Evolutionary conservation across 2,329 filamentous ascomycete genomes (phyloP).

Genomic region (Aspergillus proliferans): DNA sequence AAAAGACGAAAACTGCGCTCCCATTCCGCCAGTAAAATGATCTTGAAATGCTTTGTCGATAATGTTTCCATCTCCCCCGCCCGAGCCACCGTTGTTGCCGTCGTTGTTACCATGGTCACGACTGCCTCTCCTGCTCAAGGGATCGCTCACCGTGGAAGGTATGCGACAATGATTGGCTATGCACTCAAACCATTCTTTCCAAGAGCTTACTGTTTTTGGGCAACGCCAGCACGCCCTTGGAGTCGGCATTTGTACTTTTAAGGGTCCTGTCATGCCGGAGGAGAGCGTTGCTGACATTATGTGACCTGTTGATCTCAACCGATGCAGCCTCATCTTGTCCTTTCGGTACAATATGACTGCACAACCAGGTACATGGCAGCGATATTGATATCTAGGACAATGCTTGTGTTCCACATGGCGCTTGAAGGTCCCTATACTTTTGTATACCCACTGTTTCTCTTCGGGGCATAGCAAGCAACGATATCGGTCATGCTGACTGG

Average conservation of each 20-base stretch:
- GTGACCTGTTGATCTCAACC: no score
- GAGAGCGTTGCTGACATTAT: no score
- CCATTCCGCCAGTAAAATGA: no score
- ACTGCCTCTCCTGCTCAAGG: slow-evolving; percentile 6
- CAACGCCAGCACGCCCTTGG: slow-evolving; percentile 7
- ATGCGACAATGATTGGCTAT: slow-evolving; percentile 9
- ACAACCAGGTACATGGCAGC: slow-evolving; percentile 1
- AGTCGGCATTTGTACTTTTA: background rate
- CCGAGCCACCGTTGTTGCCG: slow-evolving; percentile 1
- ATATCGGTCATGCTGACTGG: no score
- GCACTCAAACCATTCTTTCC: slow-evolving; percentile 11
- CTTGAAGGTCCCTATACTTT: slow-evolving; percentile 2
- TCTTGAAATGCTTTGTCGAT: no score
- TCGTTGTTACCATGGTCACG: slow-evolving; percentile 3
- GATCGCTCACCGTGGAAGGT: slow-evolving; percentile 2
- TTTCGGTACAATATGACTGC: background rate
- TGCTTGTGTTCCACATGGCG: slow-evolving; percentile 9
- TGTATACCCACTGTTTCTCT: no score
- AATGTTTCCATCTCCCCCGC: background rate
- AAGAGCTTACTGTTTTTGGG: background rate
- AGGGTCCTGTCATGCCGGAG: no score
- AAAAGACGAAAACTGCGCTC: no score
- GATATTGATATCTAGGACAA: slow-evolving; percentile 2
- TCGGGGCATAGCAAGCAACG: no score
- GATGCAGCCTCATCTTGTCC: slow-evolving; percentile 6